Evolutionary conservation across 164 flowering plant species (phyloP), one percentile per base, ranked within the genome.

Genomic region (Stephania yunnanensis): DNA sequence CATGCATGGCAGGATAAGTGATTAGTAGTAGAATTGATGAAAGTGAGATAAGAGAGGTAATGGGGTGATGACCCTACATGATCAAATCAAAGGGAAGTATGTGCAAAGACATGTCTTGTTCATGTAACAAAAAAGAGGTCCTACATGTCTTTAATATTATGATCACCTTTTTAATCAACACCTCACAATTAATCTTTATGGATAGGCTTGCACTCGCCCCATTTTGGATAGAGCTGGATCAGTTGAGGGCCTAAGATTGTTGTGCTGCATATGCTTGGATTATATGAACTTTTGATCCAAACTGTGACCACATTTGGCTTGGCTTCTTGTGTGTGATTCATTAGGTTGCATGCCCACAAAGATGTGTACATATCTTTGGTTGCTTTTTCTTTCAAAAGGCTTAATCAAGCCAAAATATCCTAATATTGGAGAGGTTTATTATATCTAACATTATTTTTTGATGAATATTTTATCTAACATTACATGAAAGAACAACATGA

Each of bases 31-130:
- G 42, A 36, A 36, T 36, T 36, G 42, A 36, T 36, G 42, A 36
- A 50, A 50, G 55, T 19, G 29, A 61, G 66, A 19, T 19, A 53
- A 53, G 22, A 61, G n/a, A 58, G 22, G 7, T 58, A 61, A 73
- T 68, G 46, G 64, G 10, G 66, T 58, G 55, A 25, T 25, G 25
- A 25, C 25, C 52, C 75, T 58, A 73, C 50, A 65, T 68, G 53
- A 68, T 65, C 66, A 68, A 77, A 78, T 74, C 80, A 73, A 71
- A 69, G 42, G 42, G 66, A 29, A 44, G 71, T 7, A 6, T 46
- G 45, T 44, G 44, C 22, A 61, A 36, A 10, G 66, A 69, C 68
- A 30, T 73, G 70, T 70, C 74, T 20, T 17, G 50, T 42, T 78
- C 74, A 64, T 8, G 12, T 48, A 76, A 61, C 25, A 61, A 46